Conservation (phyloP, 148 eudicot species). For the Diospyros kaki region DNA sequence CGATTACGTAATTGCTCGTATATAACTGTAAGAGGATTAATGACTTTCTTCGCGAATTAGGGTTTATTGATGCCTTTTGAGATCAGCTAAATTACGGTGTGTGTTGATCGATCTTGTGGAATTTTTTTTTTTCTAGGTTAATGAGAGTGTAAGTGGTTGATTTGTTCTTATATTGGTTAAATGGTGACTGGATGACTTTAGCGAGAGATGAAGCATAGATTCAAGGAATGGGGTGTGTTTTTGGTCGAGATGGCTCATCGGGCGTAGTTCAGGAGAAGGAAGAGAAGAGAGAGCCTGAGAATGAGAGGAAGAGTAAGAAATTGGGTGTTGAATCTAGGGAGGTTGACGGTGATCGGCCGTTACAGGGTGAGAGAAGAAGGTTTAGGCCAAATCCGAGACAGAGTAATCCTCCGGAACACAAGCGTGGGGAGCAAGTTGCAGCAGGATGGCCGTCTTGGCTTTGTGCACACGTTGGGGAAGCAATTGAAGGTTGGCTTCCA, state of each 20-base stretch:
- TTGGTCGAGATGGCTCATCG: conserved; percentile 44
- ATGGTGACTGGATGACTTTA: too few relatives aligned
- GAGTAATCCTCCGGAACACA: conserved; percentile 45
- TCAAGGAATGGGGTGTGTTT: conserved; percentile 62
- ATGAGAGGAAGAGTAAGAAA: conserved; percentile 15
- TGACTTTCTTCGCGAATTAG: too few relatives aligned
- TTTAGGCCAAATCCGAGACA: conserved; percentile 42
- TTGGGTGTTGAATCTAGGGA: conserved; percentile 17
- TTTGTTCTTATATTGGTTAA: conserved; percentile 13
- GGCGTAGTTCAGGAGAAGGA: conserved; percentile 23
- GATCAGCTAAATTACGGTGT: too few relatives aligned
- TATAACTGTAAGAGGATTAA: too few relatives aligned
- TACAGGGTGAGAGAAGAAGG: conserved; percentile 40
- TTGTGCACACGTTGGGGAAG: conserved; percentile 52
- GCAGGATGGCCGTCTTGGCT: conserved; percentile 76
- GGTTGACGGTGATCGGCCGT: conserved; percentile 26
- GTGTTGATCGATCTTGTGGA: too few relatives aligned
- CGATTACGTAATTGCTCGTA: too few relatives aligned
- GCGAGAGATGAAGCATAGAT: conserved; percentile 37
- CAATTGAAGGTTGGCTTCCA: conserved; percentile 60
- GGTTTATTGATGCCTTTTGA: too few relatives aligned
- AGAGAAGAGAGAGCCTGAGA: conserved; percentile 5
- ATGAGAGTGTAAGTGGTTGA: too few relatives aligned
- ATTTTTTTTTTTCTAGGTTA: too few relatives aligned
- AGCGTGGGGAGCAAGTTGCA: conserved; percentile 58